A percentile compares a stretch with the other conserved stretches of the same genome.
Conservation (phyloP, 169 alveolate genomes). For the Pseudocohnilembus persalinus region DNA sequence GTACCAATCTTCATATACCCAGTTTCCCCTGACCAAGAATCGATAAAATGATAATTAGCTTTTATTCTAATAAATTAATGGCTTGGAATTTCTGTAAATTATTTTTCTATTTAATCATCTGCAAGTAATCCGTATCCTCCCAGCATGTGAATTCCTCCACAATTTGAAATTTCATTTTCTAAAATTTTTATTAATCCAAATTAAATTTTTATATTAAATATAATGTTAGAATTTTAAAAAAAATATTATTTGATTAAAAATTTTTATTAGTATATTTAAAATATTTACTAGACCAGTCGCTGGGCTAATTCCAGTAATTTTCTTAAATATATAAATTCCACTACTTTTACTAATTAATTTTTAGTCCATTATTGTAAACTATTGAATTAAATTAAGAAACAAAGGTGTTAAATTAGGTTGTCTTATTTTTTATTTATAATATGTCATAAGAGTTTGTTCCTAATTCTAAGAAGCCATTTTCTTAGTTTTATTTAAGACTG, state of each 20-base stretch:
- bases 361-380: not conserved
- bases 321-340: not conserved
- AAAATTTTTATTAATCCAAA: not conserved
- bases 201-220: too few relatives aligned
- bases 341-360: not conserved
- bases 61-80: not conserved
- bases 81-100: not conserved
- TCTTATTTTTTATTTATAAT: too few relatives aligned
- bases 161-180: not conserved
- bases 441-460: not conserved
- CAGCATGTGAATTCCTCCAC: not conserved
- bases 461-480: not conserved
- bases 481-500: not conserved
- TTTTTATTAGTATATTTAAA: too few relatives aligned
- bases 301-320: not conserved
- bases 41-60: not conserved
- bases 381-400: not conserved
- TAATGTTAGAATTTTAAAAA: too few relatives aligned
- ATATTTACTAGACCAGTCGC: not conserved
- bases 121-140: not conserved
- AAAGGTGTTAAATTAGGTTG: too few relatives aligned
- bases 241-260: not conserved
- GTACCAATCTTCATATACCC: not conserved
- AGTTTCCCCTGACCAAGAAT: not conserved
- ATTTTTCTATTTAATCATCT: not conserved